Percentiles rank a stretch among this genome's conserved stretches.
Conservation (phyloP, 2,329 filamentous ascomycete genomes). For the Apiospora hydei region DNA sequence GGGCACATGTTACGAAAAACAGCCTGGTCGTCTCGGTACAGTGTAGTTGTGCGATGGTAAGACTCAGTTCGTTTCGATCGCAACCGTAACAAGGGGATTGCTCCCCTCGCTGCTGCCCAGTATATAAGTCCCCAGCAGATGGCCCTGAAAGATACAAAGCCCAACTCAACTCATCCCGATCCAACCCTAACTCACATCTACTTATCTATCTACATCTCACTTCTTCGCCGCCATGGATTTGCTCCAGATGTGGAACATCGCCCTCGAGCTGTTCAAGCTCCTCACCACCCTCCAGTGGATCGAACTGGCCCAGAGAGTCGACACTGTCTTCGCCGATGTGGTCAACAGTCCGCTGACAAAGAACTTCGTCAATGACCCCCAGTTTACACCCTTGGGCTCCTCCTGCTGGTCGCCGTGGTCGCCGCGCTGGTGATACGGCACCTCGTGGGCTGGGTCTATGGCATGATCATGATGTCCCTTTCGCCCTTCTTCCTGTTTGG, state of each 20-base stretch:
- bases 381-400: too few relatives aligned
- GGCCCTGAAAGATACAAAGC: neutral
- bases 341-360: too few relatives aligned
- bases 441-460: neutral
- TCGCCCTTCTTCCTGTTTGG: too few relatives aligned
- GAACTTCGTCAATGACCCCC: too few relatives aligned
- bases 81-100: neutral
- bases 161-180: neutral
- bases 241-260: too few relatives aligned
- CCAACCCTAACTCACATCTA: neutral
- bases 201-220: neutral
- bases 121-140: neutral
- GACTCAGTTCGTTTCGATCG: neutral
- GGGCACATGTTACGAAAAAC: neutral
- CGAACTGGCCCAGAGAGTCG: too few relatives aligned
- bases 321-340: neutral
- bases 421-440: neutral
- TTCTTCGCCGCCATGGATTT: too few relatives aligned
- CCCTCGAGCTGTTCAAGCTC: too few relatives aligned
- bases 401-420: neutral
- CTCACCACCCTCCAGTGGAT: too few relatives aligned
- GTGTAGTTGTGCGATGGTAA: neutral
- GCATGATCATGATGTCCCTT: too few relatives aligned
- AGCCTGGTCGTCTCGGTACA: neutral
- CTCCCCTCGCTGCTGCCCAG: neutral